Conservation (phyloP, 2,329 filamentous ascomycete species). For the Tricladium varicosporioides region DNA sequence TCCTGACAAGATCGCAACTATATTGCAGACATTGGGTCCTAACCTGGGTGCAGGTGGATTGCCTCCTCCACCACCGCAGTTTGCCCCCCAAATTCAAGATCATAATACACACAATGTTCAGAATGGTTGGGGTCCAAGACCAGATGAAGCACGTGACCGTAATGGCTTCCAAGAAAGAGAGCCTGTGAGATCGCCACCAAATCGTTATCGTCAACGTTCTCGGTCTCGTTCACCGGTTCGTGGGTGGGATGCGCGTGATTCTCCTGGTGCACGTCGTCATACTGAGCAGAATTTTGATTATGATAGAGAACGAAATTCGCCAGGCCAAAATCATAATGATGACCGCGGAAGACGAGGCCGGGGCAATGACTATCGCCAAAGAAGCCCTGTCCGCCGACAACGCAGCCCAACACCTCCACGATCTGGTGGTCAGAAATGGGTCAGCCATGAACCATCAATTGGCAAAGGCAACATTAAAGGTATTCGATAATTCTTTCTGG, state of each 20-base stretch:
- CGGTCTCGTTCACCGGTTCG: constrained; percentile 78
- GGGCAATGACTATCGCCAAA: constrained; percentile 77
- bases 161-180: constrained; percentile 50
- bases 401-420: constrained; percentile 58
- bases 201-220: constrained; percentile 57
- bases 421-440: constrained; percentile 61
- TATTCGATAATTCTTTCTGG: constrained; percentile 29
- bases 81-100: constrained; percentile 25
- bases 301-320: constrained; percentile 67
- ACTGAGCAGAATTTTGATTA: constrained; percentile 64
- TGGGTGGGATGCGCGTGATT: constrained; percentile 64
- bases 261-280: constrained; percentile 42
- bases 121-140: constrained; percentile 40
- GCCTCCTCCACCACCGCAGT: constrained; percentile 28
- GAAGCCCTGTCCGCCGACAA: constrained; percentile 73
- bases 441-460: constrained; percentile 75
- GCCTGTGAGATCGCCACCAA: constrained; percentile 59
- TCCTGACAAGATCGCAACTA: constrained; percentile 66
- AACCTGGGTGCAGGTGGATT: constrained; percentile 33
- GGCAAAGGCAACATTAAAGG: constrained; percentile 77
- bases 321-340: constrained; percentile 58
- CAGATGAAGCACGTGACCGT: constrained; percentile 52
- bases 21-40: constrained; percentile 39
- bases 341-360: constrained; percentile 50
- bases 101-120: constrained; percentile 36